Evolutionary conservation across 192 early-diverging fungal species (phyloP), one percentile per base, ranked within the genome.

Genomic region (Coemansia sp.): DNA sequence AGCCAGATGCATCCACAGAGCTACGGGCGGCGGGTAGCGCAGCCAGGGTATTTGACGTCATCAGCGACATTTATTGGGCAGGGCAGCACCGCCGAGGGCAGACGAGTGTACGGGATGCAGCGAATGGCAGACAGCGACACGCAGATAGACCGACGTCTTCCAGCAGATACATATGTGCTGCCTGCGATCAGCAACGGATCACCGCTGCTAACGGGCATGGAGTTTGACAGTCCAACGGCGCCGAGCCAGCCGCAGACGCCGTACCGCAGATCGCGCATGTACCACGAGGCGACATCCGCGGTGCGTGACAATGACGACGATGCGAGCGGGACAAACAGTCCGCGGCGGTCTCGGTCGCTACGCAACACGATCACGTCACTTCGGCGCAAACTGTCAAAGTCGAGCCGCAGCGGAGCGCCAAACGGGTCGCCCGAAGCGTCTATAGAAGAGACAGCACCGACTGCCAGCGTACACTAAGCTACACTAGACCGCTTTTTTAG

Each of bases 291-390:
- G 19, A 9, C 17, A 21, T 57, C 55, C 2, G 15, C 19, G 6
- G 27, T 37, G 11, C 37, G 29, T 11, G 14, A 32, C 23, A 45
- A 50, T 11, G 45, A 62, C 17, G 67, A 59, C 12, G 53, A 70
- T 11, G 64, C 69, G 32, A 41, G 57, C 7, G 57, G 45, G 2
- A 62, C 24, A 5, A 70, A 69, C 21, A 73, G 71, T 52, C 77
- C 77, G 10, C 32, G 77, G 19, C 67, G 77, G 15, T 80, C 77
- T 21, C 65, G 77, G 19, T 80, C 77, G 11, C 56, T 80, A 56
- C 59, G 72, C 7, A 80, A 80, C 62, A 80, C 77, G 0, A 80
- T 80, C 37, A 80, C 77, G 14, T 80, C 77, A 43, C 69, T 80
- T 9, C 53, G 72, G 10, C 77, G 77, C 61, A 69, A 60, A 45